Base-by-base conservation (phyloP, 208 protist species). In the Strigomonas culicis region DNA sequence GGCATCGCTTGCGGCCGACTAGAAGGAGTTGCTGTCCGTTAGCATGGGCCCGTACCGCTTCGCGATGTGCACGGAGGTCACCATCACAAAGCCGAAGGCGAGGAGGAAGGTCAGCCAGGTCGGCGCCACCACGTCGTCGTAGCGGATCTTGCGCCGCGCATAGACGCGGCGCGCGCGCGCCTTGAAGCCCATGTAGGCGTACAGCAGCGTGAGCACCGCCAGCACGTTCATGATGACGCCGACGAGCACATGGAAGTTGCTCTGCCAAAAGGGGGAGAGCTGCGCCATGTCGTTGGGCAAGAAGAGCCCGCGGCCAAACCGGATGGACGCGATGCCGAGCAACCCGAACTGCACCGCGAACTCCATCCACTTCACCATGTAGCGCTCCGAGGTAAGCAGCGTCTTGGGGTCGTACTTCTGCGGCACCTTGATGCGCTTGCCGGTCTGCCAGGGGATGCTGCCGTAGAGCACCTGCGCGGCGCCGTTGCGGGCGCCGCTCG, bases 361-460 rank as follows among this genome's bases (percentile, higher is more conserved):
- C 59, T 83, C 63, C 60, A 78, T 60, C 86, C 89, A 95, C 77
- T 95, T 92, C 36, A 86, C 84, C 86, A 95, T 93, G 74, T 92
- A 92, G 1, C 89, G 80, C 82, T 95, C 85, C n/a, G 86, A 86
- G 32, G 89, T 91, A 41, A 95, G 74, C 30, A 95, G 64, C 30
- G 89, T 95, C 67, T 95, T 95, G 32, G 89, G 89, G 68, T 95
- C 89, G 71, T 95, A 95, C 72, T 95, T 95, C 72, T 95, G 89
- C 27, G 89, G 89, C 30, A 95, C 89, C 32, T 79, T 76, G 70
- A 95, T 90, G 51, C 89, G 85, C 66, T 95, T 95, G 2, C 86
- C 89, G 31, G 86, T 95, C 69, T 95, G 89, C 86, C 89, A 95
- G 39, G 89, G 89, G 39, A 95, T 92, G 49, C 74, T 66, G 25